Percentiles rank a stretch among this genome's conserved stretches.
phyloP scores from a whole-genome alignment of 2,329 filamentous ascomycete genomes.

The Leptosphaerulina australis region DNA sequence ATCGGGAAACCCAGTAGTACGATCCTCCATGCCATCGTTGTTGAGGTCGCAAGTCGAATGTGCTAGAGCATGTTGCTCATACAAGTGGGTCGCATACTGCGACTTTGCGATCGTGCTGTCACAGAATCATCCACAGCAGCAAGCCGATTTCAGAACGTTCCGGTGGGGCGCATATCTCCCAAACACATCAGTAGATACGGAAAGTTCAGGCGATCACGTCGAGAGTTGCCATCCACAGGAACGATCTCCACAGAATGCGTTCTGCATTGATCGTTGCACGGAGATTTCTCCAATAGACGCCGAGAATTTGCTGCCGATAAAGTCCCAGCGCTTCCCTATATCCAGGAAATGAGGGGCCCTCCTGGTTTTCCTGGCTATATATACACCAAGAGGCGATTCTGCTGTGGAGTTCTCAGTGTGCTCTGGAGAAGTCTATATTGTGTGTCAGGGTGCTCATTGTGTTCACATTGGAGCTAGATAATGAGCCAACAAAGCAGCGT shows the following conservation, averaged over 20 bases:
- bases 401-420: conserved; percentile 12
- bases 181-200: conserved; percentile 8
- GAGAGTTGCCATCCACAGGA: conserved; percentile 11
- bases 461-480: conserved; percentile 29
- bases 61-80: conserved; percentile 9
- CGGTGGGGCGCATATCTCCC: conserved; percentile 7
- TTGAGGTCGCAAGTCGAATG: neutral
- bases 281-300: conserved; percentile 44
- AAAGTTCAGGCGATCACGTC: conserved; percentile 13
- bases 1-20: conserved; percentile 21
- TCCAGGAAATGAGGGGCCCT: conserved; percentile 19
- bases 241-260: conserved; percentile 23
- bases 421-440: conserved; percentile 19
- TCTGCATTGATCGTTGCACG: conserved; percentile 42
- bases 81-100: conserved; percentile 16
- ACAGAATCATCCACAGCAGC: conserved; percentile 19
- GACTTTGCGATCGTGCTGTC: conserved; percentile 14
- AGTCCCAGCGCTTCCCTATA: conserved; percentile 40
- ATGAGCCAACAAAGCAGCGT: conserved; percentile 34
- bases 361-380: conserved; percentile 28
- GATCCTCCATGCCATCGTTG: neutral
- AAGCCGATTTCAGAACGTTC: conserved; percentile 6
- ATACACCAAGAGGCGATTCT: conserved; percentile 16
- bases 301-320: conserved; percentile 40
- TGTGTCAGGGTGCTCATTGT: conserved; percentile 39